A percentile compares a stretch with the other conserved stretches of the same genome.
These are phyloP conservation scores for Solanum peruvianum DNA, from an alignment of 257 asterid genomes.

Conservation along the genomic window DNA sequence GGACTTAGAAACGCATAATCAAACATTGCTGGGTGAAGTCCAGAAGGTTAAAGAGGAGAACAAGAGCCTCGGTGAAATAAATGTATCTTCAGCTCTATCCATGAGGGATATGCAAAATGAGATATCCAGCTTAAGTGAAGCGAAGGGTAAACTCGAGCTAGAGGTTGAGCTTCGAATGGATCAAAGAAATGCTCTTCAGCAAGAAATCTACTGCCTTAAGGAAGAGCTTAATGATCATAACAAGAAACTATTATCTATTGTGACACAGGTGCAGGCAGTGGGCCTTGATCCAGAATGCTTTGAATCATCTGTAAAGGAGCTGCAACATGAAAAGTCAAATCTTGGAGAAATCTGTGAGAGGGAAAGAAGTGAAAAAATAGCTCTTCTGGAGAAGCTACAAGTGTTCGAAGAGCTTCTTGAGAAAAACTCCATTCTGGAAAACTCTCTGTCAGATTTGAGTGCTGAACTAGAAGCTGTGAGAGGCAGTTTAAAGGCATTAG, in stretches of 20 bases:
- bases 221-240: slow-evolving; percentile 70
- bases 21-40: slow-evolving; percentile 59
- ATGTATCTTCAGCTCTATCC: slow-evolving; percentile 49
- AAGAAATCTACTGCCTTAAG: slow-evolving; percentile 83
- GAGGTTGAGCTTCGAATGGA: slow-evolving; percentile 88
- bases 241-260: slow-evolving; percentile 34
- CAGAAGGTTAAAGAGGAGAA: slow-evolving; percentile 60
- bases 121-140: slow-evolving; percentile 48
- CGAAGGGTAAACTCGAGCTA: slow-evolving; percentile 59
- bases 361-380: slow-evolving; percentile 52
- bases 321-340: slow-evolving; percentile 48
- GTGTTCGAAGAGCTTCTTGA: slow-evolving; percentile 69
- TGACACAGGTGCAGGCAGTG: slow-evolving; percentile 57
- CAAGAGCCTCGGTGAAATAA: slow-evolving; percentile 46
- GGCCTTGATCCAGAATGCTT: slow-evolving; percentile 54
- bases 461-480: slow-evolving; percentile 74
- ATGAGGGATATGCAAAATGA: slow-evolving; percentile 59
- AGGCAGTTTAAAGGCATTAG: slow-evolving; percentile 53
- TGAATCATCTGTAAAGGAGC: slow-evolving; percentile 47
- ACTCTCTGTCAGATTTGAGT: slow-evolving; percentile 64
- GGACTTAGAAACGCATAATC: slow-evolving; percentile 43
- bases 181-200: slow-evolving; percentile 91
- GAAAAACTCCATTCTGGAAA: slow-evolving; percentile 77
- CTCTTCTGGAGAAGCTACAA: slow-evolving; percentile 58
- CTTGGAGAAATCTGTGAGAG: slow-evolving; percentile 42